Evolutionary conservation across 1,284 basidiomycete genomes (phyloP), one percentile per base, ranked within the genome.

Genomic region (Sporisorium reilianum): DNA sequence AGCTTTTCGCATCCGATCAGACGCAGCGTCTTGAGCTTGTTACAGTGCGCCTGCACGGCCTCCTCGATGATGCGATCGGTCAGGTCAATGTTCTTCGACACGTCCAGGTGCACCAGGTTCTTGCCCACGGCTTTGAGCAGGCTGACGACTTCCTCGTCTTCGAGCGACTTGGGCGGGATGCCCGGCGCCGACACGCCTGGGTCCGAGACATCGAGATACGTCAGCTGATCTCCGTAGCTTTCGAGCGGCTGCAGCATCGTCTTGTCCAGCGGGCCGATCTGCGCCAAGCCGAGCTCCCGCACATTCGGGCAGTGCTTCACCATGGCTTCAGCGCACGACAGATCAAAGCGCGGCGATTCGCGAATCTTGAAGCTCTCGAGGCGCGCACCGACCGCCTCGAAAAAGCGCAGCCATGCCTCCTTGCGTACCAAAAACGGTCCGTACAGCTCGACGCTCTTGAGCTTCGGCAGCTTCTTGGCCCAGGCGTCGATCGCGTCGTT

Each of bases 351-450:
- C 4, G 95, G 94, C 68, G 92, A 93, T 82, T 85, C 80, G 5
- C 84, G 92, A 71, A 98, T 90, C 50, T 91, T 87, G 85, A 97
- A 92, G 14, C 88, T 88, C 74, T 90, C 87, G 7, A 97, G 88
- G 2, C 86, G 82, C n/a, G 75, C 56, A n/a, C 86, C 87, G 49
- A 91, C 88, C 1, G 88, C 83, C 46, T 88, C 85, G 85, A 97
- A 90, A 86, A 97, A 94, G 0, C 86, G 81, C 48, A 89, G 87
- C 95, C 96, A 98, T 0, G 89, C 89, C 7, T 89, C 87, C 8
- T 89, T 87, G 48, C 91, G 90, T 26, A 97, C 91, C 25, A 97
- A 90, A 86, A 94, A 97, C 0, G 94, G 93, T 0, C 93, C 96
- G 26, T 93, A 90, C 7, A 99, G 90, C 79, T 93, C 92, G 9